Base-by-base conservation (phyloP, 805 yeast species). In the Candida coleopterorum region DNA sequence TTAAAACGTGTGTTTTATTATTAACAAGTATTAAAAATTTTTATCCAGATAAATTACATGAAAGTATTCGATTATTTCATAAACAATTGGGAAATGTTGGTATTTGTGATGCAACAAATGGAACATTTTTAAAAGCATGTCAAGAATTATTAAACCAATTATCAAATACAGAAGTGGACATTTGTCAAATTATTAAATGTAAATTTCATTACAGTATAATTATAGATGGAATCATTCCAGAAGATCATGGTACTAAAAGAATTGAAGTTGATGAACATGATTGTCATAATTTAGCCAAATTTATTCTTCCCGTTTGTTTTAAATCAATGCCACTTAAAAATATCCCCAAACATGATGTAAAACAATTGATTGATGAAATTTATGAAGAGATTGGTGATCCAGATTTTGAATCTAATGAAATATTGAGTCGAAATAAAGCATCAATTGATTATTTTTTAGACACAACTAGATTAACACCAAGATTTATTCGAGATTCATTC, bases 101-200 rank as follows among this genome's bases (percentile, higher is more conserved):
- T 6, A 75, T 81, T 37, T 93, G 98, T 60, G 81, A 79, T 34
- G 56, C 74, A 3, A 71, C 81, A 0, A 54, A 70, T 18, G 89
- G 94, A 0, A 57, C 62, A 6, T 80, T 89, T 42, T 61, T 93
- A 34, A 64, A 68, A 12, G 58, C 83, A 18, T 64, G 81, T 0
- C 82, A 87, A 45, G 62, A 66, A 7, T 67, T 73, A 14, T 58
- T 84, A 23, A 62, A 76, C 11, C 46, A 60, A 1, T 56, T 74
- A 18, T 35, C 42, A 15, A 70, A 69, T 4, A 45, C 50, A 5
- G 89, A 83, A 31, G 66, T 68, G 7, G 93, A 87, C 30, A 55
- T 90, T 32, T 70, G 86, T 7, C 97, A 90, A 50, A 70, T 86
- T 23, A 58, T 93, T 16, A 70, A 78, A 43, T 93, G 98, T 53